Evolutionary conservation across 2,329 filamentous ascomycete species (phyloP), one percentile per base, ranked within the genome.

Genomic region (Ascocoryne sarcoides): DNA sequence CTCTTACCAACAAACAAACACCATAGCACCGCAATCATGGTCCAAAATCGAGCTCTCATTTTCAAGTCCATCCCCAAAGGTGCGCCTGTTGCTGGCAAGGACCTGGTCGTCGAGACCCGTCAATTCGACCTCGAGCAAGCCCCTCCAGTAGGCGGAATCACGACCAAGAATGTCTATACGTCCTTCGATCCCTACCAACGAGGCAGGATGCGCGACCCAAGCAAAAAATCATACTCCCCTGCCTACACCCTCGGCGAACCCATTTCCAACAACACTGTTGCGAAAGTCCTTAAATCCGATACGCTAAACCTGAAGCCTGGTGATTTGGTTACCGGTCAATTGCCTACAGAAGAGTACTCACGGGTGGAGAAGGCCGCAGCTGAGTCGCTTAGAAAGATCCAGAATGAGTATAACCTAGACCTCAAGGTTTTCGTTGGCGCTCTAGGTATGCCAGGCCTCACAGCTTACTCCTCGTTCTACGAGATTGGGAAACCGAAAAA

Each of bases 131-230:
- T 79, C 50, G 65, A 76, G 17, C 67, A 73, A 37, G 60, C 73
- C 4, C 71, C 78, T 19, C 72, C 79, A 9, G 60, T 73, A 32
- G 82, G 83, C 48, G 80, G 86, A 30, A 61, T 93, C 36, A 75
- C 76, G 21, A 65, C 82, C 49, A 75, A 86, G 65, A 75, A 82
- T 52, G 73, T 82, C 55, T 86, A 83, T 61, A 47, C 48, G 28
- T 55, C 84, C 30, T 82, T 82, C 65, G 87, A 94, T 62, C 87
- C 87, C 2, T 94, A 93, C 67, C 77, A 84, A 68, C 82, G 88
- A 42, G 83, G 82, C 45, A 75, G 76, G 51, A 89, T 94, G 83
- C 79, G 85, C 35, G 63, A 69, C 35, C 58, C 82, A 5, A 60
- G 67, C 26, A 54, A 65, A 58, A 76, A 82, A 64, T 87, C 83